Evolutionary conservation across 495 filamentous ascomycete genomes (phyloP).

Genomic region (Aspergillus campestris): DNA sequence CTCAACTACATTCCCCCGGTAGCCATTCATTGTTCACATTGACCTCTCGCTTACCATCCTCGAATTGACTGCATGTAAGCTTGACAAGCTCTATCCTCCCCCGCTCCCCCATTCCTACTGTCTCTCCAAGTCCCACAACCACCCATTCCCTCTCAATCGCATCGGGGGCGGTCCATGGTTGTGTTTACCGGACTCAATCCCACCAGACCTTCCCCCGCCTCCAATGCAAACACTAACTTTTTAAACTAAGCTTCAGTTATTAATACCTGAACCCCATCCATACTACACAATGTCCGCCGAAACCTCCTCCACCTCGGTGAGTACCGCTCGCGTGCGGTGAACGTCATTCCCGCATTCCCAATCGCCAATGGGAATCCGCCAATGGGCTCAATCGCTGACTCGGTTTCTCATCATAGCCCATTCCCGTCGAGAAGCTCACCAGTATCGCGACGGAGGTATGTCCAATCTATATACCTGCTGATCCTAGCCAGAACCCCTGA

Average conservation of each 20-base stretch:
- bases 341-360: not conserved
- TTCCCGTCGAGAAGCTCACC: slow-evolving; percentile 65
- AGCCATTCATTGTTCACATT: too few relatives aligned
- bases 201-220: not conserved
- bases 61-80: slow-evolving; percentile 1
- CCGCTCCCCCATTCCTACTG: not conserved
- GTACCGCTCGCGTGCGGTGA: slow-evolving; percentile 4
- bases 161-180: slow-evolving; percentile 7
- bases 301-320: slow-evolving; percentile 24
- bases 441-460: slow-evolving; percentile 78
- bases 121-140: slow-evolving; percentile 2
- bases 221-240: not conserved
- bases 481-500: not conserved
- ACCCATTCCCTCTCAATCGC: slow-evolving; percentile 13
- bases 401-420: slow-evolving; percentile 46
- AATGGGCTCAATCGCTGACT: slow-evolving; percentile 8
- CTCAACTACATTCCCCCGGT: too few relatives aligned
- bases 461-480: slow-evolving; percentile 9
- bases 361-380: not conserved
- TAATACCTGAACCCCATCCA: not conserved
- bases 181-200: slow-evolving; percentile 6
- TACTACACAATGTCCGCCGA: slow-evolving; percentile 30
- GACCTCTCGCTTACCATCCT: too few relatives aligned
- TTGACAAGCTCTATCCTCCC: not conserved
- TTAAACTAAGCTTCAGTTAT: slow-evolving; percentile 1